Conservation (phyloP, 2,329 filamentous ascomycete genomes). For the Aureobasidium leucospermi region DNA sequence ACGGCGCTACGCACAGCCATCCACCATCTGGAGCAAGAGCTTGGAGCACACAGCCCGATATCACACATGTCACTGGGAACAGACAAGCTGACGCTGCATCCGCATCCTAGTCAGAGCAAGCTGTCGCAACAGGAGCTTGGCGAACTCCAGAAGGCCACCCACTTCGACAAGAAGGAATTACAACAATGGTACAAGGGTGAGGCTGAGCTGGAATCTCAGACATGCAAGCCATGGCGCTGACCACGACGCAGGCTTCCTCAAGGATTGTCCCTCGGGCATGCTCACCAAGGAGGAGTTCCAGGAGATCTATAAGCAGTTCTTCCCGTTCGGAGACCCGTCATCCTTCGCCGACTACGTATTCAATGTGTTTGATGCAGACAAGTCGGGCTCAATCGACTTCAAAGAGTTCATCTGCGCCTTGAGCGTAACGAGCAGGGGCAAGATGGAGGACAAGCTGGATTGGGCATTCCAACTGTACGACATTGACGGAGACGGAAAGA, state of each 20-base stretch:
- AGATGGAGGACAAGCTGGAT: conserved; percentile 99
- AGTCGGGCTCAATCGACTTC: conserved; percentile 96
- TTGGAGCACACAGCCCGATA: conserved; percentile 24
- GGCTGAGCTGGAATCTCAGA: conserved; percentile 22
- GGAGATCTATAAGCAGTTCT: conserved; percentile 99
- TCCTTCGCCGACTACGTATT: conserved; percentile 99
- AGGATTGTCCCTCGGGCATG: conserved; percentile 95
- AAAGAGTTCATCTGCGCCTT: conserved; percentile 99
- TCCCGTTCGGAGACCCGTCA: conserved; percentile 94
- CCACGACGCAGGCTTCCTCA: conserved; percentile 71
- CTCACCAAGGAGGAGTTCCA: conserved; percentile 98
- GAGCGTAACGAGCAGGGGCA: conserved; percentile 91
- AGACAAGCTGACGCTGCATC: conserved; percentile 25
- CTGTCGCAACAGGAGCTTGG: conserved; percentile 91
- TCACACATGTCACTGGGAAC: conserved; percentile 21
- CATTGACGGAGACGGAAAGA: conserved; percentile 97
- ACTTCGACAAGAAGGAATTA: conserved; percentile 99
- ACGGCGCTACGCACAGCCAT: conserved; percentile 27
- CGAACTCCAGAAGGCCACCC: conserved; percentile 92
- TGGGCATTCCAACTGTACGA: conserved; percentile 99
- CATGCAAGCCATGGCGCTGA: conserved; percentile 17
- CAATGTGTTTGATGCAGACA: conserved; percentile 97
- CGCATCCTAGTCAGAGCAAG: conserved; percentile 76
- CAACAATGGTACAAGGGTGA: conserved; percentile 99
- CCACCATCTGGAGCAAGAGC: conserved; percentile 25